A percentile compares a stretch with the other conserved stretches of the same genome.
phyloP scores from a whole-genome alignment of 2,329 filamentous ascomycete genomes.

The Diaporthe helianthi region DNA sequence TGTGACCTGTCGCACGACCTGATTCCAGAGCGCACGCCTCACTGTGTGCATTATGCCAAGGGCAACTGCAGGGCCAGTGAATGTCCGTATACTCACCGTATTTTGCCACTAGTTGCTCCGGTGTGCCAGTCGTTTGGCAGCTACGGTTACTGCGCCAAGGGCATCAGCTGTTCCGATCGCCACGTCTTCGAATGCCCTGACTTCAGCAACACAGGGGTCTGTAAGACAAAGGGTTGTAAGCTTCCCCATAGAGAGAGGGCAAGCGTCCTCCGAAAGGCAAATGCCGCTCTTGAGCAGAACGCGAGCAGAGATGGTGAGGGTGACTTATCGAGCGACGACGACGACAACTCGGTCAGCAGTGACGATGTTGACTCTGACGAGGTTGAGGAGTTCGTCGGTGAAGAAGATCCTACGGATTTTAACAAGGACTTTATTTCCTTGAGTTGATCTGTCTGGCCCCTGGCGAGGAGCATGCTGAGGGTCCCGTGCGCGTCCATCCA shows the following conservation, averaged over 20 bases:
- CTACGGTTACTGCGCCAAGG: constrained; percentile 88
- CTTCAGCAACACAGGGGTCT: constrained; percentile 89
- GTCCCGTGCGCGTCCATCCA: background rate
- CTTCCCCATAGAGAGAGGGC: constrained; percentile 88
- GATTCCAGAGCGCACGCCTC: constrained; percentile 81
- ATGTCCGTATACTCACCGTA: constrained; percentile 87
- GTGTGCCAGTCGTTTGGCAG: constrained; percentile 87
- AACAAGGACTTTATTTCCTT: constrained; percentile 63
- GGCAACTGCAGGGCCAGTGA: constrained; percentile 87
- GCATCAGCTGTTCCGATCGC: constrained; percentile 76
- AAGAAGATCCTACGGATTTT: constrained; percentile 63
- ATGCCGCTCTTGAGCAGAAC: constrained; percentile 51
- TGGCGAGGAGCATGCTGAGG: background rate
- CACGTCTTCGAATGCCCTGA: constrained; percentile 95
- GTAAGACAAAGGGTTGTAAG: constrained; percentile 81
- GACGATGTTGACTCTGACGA: constrained; percentile 83
- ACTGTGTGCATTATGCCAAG: constrained; percentile 88
- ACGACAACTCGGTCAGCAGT: constrained; percentile 70
- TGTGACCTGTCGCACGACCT: constrained; percentile 93
- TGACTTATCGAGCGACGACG: constrained; percentile 82
- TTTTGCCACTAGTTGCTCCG: constrained; percentile 75
- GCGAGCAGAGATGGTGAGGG: constrained; percentile 61
- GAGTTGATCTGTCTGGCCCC: background rate
- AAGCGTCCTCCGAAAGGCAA: constrained; percentile 76
- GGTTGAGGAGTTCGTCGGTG: constrained; percentile 69